These are phyloP conservation scores for Medicago arabica DNA, from an alignment of 306 rosid species.

Conservation along the genomic window DNA sequence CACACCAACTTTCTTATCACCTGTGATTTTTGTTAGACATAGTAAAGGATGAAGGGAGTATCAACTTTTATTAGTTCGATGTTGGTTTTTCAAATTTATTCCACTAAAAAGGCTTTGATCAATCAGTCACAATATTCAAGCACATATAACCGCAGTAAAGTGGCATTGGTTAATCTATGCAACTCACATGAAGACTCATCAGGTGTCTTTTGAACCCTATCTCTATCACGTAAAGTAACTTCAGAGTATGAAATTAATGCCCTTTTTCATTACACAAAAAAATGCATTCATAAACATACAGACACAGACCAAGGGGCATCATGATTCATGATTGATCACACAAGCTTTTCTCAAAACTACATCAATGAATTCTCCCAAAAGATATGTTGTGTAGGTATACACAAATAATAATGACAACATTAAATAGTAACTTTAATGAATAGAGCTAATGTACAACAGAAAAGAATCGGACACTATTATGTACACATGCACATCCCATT, in stretches of 20 bases:
- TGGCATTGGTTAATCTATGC: neutral
- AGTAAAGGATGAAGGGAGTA: too few species aligned
- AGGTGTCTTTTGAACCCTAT: neutral
- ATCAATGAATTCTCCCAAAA: conserved; percentile 36
- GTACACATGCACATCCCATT: conserved; percentile 50
- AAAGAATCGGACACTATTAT: conserved; percentile 48
- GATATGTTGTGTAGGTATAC: conserved; percentile 41
- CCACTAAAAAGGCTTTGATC: neutral
- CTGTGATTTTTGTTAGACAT: too few species aligned
- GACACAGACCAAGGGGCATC: conserved; percentile 1
- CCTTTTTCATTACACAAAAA: conserved; percentile 16
- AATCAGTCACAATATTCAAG: neutral
- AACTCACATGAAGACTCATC: neutral
- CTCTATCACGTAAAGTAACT: neutral
- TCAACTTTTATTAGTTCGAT: too few species aligned
- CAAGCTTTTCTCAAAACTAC: conserved; percentile 38
- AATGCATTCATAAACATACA: conserved; percentile 30
- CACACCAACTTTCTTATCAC: too few species aligned
- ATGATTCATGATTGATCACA: conserved; percentile 42
- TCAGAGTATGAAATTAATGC: conserved; percentile 2
- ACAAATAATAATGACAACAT: conserved; percentile 43
- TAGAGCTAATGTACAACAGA: conserved; percentile 50
- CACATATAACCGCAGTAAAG: neutral
- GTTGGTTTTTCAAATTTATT: neutral
- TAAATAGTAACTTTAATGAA: conserved; percentile 48